These are phyloP conservation scores for Lophiotrema nucula DNA, from an alignment of 495 filamentous ascomycete genomes.

Conservation along the genomic window DNA sequence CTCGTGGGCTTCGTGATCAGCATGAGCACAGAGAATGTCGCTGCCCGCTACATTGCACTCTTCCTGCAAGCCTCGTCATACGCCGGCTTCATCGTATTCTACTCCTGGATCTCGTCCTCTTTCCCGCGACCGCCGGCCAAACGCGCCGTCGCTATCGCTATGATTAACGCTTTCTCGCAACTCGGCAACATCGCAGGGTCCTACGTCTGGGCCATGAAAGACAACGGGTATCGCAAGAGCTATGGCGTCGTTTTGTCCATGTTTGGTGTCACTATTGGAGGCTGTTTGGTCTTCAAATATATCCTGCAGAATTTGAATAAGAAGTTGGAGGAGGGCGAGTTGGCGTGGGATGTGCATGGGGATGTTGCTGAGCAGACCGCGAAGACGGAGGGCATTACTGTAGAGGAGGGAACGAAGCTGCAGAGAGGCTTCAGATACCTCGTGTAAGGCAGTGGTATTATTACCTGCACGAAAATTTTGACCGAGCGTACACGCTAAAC, in stretches of 20 bases:
- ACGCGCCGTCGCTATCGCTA: slow-evolving; percentile 22
- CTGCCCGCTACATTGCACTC: slow-evolving; percentile 20
- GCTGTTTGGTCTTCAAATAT: slow-evolving; percentile 9
- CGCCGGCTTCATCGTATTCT: slow-evolving; percentile 27
- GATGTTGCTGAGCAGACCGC: slow-evolving; percentile 16
- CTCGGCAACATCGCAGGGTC: slow-evolving; percentile 17
- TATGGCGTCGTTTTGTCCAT: slow-evolving; percentile 21
- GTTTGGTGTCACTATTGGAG: slow-evolving; percentile 21
- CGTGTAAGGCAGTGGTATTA: no score
- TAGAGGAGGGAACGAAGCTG: slow-evolving; percentile 12
- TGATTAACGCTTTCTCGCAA: slow-evolving; percentile 21
- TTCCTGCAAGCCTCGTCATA: slow-evolving; percentile 22
- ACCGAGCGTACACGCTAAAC: no score
- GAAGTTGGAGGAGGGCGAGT: slow-evolving; percentile 22
- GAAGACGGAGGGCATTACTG: slow-evolving; percentile 2
- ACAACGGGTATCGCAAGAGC: slow-evolving; percentile 17
- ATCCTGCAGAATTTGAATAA: slow-evolving; percentile 8
- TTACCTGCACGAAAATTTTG: no score
- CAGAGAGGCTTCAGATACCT: slow-evolving; percentile 17
- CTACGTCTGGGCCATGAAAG: slow-evolving; percentile 17
- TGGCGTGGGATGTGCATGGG: slow-evolving; percentile 4
- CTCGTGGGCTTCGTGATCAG: slow-evolving; percentile 22
- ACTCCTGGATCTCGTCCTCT: slow-evolving; percentile 19
- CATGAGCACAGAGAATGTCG: slow-evolving; percentile 14
- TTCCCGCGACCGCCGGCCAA: slow-evolving; percentile 22